phyloP scores from a whole-genome alignment of 208 protist genomes.

The Acanthamoeba triangularis region DNA sequence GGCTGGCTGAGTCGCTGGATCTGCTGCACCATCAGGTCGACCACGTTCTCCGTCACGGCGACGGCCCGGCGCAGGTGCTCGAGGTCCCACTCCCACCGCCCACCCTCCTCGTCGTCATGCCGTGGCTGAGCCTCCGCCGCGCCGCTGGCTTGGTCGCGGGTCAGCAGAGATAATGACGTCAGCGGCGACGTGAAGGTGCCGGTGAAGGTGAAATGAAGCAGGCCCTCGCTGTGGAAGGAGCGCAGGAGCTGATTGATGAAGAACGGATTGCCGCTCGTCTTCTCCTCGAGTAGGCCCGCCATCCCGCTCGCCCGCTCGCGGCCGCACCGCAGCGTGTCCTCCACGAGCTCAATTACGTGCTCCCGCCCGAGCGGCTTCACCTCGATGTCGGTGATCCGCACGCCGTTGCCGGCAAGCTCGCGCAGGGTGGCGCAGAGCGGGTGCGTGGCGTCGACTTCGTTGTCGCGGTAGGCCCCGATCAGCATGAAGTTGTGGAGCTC shows the following conservation, averaged over 20 bases:
- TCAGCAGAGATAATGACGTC: too few species aligned
- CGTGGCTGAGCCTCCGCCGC: too few species aligned
- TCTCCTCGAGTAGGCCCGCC: slow-evolving; percentile 25
- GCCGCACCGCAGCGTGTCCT: slow-evolving; percentile 49
- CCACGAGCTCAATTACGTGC: slow-evolving; percentile 29
- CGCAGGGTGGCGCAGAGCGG: slow-evolving; percentile 33
- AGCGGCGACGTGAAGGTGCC: neutral
- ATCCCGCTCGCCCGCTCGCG: slow-evolving; percentile 16
- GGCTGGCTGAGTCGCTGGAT: neutral
- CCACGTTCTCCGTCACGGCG: slow-evolving; percentile 61
- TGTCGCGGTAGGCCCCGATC: slow-evolving; percentile 74
- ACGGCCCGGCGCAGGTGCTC: neutral
- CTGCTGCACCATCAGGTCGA: slow-evolving; percentile 70
- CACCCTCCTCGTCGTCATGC: too few species aligned
- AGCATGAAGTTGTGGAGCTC: slow-evolving; percentile 46
- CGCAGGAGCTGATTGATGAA: slow-evolving; percentile 74
- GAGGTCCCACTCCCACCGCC: slow-evolving; percentile 52
- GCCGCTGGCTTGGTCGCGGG: too few species aligned
- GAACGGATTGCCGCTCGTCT: slow-evolving; percentile 75
- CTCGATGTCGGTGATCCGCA: slow-evolving; percentile 32
- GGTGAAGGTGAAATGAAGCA: slow-evolving; percentile 18
- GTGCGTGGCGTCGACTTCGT: slow-evolving; percentile 44
- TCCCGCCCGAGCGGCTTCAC: slow-evolving; percentile 32
- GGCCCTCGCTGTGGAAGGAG: slow-evolving; percentile 43
- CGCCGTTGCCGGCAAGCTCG: neutral